phyloP scores from a whole-genome alignment of 1,139 yeast species.

The Kurtzmaniella quercitrusa region DNA sequence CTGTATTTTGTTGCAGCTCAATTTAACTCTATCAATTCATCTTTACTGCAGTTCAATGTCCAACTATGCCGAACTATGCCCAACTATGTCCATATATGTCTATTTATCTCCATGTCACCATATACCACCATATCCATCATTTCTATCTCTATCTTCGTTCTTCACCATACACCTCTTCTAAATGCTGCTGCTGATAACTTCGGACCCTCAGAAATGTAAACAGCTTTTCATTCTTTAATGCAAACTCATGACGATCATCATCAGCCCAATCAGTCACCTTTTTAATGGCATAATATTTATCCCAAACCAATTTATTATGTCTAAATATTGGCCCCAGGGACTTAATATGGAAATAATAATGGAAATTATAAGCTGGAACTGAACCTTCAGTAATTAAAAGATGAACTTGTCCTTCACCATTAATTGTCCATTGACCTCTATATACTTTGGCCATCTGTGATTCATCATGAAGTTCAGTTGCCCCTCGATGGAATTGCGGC shows the following conservation, averaged over 20 bases:
- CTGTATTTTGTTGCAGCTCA: no score
- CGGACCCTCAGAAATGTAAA: constrained; percentile 66
- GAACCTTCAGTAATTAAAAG: constrained; percentile 56
- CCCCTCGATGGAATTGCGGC: constrained; percentile 38
- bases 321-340: constrained; percentile 50
- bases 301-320: constrained; percentile 70
- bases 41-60: no score
- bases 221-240: constrained; percentile 67
- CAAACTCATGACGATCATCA: constrained; percentile 51
- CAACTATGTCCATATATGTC: no score
- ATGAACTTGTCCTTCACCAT: constrained; percentile 47
- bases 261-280: constrained; percentile 37
- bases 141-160: no score
- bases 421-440: constrained; percentile 52
- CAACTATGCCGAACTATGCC: no score
- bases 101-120: no score
- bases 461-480: not conserved
- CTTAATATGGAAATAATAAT: constrained; percentile 55
- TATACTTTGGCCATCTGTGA: constrained; percentile 21
- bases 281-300: constrained; percentile 52
- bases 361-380: constrained; percentile 58
- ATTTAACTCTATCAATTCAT: no score
- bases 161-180: not conserved
- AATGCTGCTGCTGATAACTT: constrained; percentile 32
- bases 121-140: no score